These are phyloP conservation scores for Entonaema liquescens DNA, from an alignment of 495 filamentous ascomycete genomes.

Conservation along the genomic window DNA sequence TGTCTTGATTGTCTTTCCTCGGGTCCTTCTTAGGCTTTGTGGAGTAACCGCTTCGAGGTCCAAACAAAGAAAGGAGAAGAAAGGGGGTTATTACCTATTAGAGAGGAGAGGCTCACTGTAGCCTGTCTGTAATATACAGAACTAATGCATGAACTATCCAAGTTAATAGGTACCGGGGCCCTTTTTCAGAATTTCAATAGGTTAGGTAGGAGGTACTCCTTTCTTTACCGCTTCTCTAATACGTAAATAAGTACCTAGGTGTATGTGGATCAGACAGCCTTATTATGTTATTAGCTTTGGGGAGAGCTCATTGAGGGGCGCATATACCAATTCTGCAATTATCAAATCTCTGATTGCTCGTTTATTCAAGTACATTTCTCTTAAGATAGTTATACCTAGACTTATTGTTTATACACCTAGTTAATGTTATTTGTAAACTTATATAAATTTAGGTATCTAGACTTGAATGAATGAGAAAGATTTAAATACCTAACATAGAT, in stretches of 20 bases:
- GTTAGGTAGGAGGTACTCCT: neutral
- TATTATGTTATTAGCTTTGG: neutral
- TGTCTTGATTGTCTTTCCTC: neutral
- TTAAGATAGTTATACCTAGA: too few relatives aligned
- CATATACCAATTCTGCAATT: too few relatives aligned
- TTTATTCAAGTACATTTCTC: too few relatives aligned
- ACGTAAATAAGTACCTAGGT: neutral
- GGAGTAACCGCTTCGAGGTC: slow-evolving; percentile 6
- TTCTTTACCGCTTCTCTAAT: neutral
- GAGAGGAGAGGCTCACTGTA: neutral
- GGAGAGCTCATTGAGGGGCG: neutral
- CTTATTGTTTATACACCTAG: neutral
- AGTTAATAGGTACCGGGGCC: neutral
- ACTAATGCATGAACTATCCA: neutral
- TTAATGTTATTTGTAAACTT: neutral
- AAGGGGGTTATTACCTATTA: neutral
- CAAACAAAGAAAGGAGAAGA: slow-evolving; percentile 11
- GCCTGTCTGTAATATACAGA: neutral
- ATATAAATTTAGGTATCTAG: neutral
- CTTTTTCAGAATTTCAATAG: neutral
- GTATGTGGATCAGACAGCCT: neutral
- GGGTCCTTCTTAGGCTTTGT: slow-evolving; percentile 14
- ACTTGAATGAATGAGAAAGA: neutral
- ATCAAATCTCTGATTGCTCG: too few relatives aligned
- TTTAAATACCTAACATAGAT: neutral